Evolutionary conservation across 345 rosid genomes (phyloP).

Genomic region (Lepidium sativum): DNA sequence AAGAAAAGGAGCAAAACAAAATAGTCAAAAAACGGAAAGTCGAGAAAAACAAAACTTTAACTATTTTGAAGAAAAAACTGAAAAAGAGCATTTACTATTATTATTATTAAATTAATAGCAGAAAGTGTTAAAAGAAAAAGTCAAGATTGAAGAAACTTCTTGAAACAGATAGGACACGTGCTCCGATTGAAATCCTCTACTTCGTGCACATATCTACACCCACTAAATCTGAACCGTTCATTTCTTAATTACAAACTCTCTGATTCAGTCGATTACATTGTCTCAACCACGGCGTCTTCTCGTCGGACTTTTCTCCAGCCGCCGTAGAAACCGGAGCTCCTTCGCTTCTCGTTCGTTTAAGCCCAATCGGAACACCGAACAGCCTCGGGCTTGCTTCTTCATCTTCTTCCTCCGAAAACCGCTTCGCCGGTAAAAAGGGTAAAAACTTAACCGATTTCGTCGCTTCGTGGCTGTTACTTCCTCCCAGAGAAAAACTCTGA

Average conservation of each 20-base stretch:
- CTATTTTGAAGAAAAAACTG: not conserved
- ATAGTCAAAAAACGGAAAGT: not conserved
- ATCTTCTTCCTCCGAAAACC: constrained; percentile 10
- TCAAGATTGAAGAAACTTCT: constrained; percentile 24
- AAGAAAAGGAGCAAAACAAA: not conserved
- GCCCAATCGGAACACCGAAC: constrained; percentile 61
- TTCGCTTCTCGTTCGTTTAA: constrained; percentile 45
- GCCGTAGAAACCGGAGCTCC: constrained; percentile 20
- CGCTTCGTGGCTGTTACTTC: not conserved
- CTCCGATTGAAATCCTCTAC: constrained; percentile 4
- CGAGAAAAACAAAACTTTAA: not conserved
- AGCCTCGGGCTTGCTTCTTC: constrained; percentile 37
- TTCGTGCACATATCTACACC: not conserved
- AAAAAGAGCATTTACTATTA: not conserved
- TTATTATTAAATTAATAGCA: not conserved
- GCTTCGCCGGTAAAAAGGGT: constrained; percentile 33
- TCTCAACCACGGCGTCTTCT: constrained; percentile 41
- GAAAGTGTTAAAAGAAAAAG: constrained; percentile 8
- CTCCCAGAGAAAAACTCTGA: constrained; percentile 2
- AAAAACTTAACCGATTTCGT: constrained; percentile 32
- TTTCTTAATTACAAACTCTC: constrained; percentile 37
- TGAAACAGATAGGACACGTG: constrained; percentile 24
- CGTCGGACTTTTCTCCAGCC: constrained; percentile 28
- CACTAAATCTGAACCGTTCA: constrained; percentile 7
- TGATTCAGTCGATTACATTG: constrained; percentile 33